Conservation (phyloP, 2,329 filamentous ascomycete species). For the Xylariomycetidae sp. region DNA sequence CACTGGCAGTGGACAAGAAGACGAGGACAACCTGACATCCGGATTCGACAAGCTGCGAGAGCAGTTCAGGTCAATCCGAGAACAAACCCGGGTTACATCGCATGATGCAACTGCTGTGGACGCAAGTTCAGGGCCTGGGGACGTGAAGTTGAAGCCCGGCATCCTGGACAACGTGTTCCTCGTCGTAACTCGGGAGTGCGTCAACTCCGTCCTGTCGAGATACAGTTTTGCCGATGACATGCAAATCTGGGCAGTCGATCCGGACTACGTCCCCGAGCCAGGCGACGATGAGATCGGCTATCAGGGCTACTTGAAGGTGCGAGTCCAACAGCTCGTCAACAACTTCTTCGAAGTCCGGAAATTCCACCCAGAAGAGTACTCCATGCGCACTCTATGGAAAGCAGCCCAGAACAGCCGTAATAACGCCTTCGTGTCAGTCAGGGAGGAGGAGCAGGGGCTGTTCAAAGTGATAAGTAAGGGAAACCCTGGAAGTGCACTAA, state of each 20-base stretch:
- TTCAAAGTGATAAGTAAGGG: no score
- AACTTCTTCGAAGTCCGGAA: slow-evolving; percentile 1
- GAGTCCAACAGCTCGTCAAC: slow-evolving; percentile 2
- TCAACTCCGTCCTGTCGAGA: neutral
- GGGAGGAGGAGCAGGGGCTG: slow-evolving; percentile 1
- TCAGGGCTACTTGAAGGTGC: neutral
- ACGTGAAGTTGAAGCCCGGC: neutral
- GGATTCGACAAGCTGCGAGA: neutral
- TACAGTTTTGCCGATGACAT: slow-evolving; percentile 1
- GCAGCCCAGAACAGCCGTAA: neutral
- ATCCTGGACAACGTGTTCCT: slow-evolving; percentile 1
- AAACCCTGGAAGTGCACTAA: no score
- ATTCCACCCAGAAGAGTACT: slow-evolving; percentile 1
- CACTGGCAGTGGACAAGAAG: neutral
- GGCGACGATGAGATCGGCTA: neutral
- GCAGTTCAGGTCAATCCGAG: slow-evolving; percentile 1
- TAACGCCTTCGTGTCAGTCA: slow-evolving; percentile 1
- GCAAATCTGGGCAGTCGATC: slow-evolving; percentile 3
- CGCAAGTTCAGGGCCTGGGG: neutral
- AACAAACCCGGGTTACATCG: no score
- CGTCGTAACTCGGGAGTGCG: neutral
- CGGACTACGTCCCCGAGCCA: neutral
- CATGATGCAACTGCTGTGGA: no score
- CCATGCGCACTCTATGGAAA: neutral
- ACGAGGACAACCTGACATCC: neutral